Percentiles rank a stretch among this genome's conserved stretches.
Conservation (phyloP, 306 rosid genomes). For the Prunus padus region DNA sequence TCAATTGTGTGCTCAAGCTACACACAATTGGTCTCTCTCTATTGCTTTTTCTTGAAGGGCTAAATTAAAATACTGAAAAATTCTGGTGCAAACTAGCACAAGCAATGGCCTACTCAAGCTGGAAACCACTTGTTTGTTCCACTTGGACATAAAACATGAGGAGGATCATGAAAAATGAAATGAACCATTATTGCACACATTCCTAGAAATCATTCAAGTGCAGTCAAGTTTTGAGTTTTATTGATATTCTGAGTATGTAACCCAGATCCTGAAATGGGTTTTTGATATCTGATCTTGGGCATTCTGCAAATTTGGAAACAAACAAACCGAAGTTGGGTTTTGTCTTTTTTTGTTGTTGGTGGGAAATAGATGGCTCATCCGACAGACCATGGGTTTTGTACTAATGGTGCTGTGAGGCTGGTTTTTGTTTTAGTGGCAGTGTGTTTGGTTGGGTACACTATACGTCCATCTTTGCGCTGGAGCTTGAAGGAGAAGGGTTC, state of each 20-base stretch:
- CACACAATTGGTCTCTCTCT: too few relatives aligned
- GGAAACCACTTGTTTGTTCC: too few relatives aligned
- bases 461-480: slow-evolving; percentile 31
- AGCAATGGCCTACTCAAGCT: too few relatives aligned
- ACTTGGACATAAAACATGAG: too few relatives aligned
- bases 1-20: too few relatives aligned
- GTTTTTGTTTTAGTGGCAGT: slow-evolving; percentile 41
- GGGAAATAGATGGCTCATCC: slow-evolving; percentile 46
- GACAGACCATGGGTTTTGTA: slow-evolving; percentile 27
- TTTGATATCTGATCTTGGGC: slow-evolving; percentile 24
- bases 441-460: slow-evolving; percentile 43
- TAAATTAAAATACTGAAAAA: too few relatives aligned
- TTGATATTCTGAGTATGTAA: background rate
- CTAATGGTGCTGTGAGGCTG: slow-evolving; percentile 31
- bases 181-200: background rate
- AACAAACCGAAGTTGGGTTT: slow-evolving; percentile 11
- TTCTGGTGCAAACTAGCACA: too few relatives aligned
- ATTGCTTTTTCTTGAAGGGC: too few relatives aligned
- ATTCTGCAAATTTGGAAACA: background rate
- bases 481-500: slow-evolving; percentile 22
- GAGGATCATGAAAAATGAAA: background rate
- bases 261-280: slow-evolving; percentile 12
- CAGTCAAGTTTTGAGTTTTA: background rate
- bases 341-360: slow-evolving; percentile 5
- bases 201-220: background rate